A percentile compares a stretch with the other conserved stretches of the same genome.
Evolutionary conservation across 2,329 filamentous ascomycete species (phyloP).

Genomic region (Talaromyces sp.): DNA sequence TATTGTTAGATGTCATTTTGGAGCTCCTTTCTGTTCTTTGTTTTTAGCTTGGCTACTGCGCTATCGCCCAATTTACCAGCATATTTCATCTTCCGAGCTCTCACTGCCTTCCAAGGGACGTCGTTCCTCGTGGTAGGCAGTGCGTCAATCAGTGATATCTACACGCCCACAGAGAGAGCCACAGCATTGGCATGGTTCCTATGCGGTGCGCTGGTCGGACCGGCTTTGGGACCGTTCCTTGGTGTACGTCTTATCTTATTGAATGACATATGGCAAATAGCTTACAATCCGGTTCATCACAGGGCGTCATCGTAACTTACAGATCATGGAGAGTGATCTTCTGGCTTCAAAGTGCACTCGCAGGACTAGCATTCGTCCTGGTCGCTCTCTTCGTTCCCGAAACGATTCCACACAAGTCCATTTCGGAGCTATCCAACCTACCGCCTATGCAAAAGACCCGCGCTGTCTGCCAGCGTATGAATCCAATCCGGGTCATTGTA

Average conservation of each 20-base stretch:
- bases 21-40: slow-evolving; percentile 60
- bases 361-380: slow-evolving; percentile 53
- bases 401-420: slow-evolving; percentile 62
- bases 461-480: slow-evolving; percentile 59
- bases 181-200: slow-evolving; percentile 71
- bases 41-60: slow-evolving; percentile 66
- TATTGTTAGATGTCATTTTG: slow-evolving; percentile 50
- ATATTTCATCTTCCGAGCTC: slow-evolving; percentile 69
- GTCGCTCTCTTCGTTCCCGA: slow-evolving; percentile 66
- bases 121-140: slow-evolving; percentile 68
- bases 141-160: slow-evolving; percentile 63
- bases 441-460: slow-evolving; percentile 44
- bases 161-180: slow-evolving; percentile 61
- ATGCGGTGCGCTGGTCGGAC: slow-evolving; percentile 65
- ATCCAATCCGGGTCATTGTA: slow-evolving; percentile 58
- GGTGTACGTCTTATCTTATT: slow-evolving; percentile 21
- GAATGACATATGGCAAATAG: neutral
- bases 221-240: slow-evolving; percentile 54
- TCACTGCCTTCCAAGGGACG: slow-evolving; percentile 71
- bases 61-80: slow-evolving; percentile 63
- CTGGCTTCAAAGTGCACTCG: slow-evolving; percentile 68
- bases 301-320: slow-evolving; percentile 72
- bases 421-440: slow-evolving; percentile 56
- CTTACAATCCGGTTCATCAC: slow-evolving; percentile 28
- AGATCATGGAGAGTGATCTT: slow-evolving; percentile 69